Conservation (phyloP, 352 stramenopile species). For the Globisporangium perplexum region DNA sequence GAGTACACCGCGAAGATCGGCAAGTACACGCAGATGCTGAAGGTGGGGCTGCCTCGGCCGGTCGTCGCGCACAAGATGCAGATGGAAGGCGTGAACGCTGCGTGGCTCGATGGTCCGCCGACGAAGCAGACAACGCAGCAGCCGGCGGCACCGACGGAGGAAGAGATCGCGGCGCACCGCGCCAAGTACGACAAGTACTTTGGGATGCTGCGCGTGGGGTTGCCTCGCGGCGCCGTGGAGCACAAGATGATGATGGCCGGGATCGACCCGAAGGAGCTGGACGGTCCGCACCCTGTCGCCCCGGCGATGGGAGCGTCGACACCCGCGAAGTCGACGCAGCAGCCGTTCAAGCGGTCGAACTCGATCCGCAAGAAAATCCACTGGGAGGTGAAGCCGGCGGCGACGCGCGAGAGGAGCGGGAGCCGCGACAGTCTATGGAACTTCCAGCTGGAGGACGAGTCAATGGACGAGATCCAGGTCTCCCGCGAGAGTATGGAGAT, state of each 20-base stretch:
- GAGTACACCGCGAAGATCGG: slow-evolving; percentile 61
- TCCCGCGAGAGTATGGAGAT: slow-evolving; percentile 65
- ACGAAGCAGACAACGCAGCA: slow-evolving; percentile 23
- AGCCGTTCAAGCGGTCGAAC: slow-evolving; percentile 48
- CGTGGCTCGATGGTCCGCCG: slow-evolving; percentile 59
- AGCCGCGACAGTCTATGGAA: slow-evolving; percentile 69
- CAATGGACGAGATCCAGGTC: slow-evolving; percentile 39
- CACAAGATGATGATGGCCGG: slow-evolving; percentile 81
- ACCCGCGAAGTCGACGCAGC: slow-evolving; percentile 6
- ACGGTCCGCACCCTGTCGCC: slow-evolving; percentile 41
- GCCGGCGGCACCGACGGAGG: slow-evolving; percentile 26
- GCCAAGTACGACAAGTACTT: slow-evolving; percentile 84
- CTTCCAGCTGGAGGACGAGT: slow-evolving; percentile 32
- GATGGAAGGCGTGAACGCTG: slow-evolving; percentile 61
- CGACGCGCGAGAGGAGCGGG: slow-evolving; percentile 10
- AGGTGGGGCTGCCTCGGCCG: slow-evolving; percentile 55
- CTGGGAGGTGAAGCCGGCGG: slow-evolving; percentile 57
- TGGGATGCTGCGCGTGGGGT: slow-evolving; percentile 73
- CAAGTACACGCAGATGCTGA: slow-evolving; percentile 78
- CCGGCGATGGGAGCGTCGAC: not conserved
- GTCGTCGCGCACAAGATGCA: slow-evolving; percentile 85
- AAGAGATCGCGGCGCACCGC: slow-evolving; percentile 46
- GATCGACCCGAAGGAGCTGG: slow-evolving; percentile 59
- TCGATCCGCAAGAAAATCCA: slow-evolving; percentile 86
- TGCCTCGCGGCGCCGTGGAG: slow-evolving; percentile 71